Percentiles rank a stretch among this genome's conserved stretches.
These are phyloP conservation scores for Pseudocercospora crystallina DNA, from an alignment of 2,329 filamentous ascomycete species.

Conservation along the genomic window DNA sequence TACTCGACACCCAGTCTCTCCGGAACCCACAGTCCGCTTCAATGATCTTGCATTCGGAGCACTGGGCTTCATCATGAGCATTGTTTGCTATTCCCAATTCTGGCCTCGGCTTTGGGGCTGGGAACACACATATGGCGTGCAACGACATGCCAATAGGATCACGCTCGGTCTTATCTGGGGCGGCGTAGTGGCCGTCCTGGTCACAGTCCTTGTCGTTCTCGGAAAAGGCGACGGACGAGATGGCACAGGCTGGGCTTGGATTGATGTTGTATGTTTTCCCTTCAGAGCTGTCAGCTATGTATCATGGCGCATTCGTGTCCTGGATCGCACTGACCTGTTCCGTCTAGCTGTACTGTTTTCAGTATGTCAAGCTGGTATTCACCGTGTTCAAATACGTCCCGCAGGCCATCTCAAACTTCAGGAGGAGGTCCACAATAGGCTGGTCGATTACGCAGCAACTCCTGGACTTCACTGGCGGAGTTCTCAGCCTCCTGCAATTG, in stretches of 20 bases:
- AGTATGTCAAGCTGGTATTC: conserved; percentile 84
- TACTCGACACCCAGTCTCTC: conserved; percentile 67
- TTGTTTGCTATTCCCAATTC: conserved; percentile 76
- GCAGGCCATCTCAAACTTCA: conserved; percentile 79
- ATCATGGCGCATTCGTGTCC: not conserved
- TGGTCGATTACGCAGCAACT: conserved; percentile 86
- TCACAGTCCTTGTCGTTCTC: conserved; percentile 50
- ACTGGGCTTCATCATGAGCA: conserved; percentile 73
- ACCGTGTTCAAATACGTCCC: conserved; percentile 93
- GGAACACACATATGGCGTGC: conserved; percentile 49
- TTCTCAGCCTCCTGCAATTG: conserved; percentile 79
- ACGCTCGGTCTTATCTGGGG: conserved; percentile 71
- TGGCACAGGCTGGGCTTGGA: conserved; percentile 59
- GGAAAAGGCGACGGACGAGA: conserved; percentile 48
- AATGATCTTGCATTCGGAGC: conserved; percentile 89
- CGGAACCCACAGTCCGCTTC: conserved; percentile 78
- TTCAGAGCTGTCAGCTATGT: not conserved
- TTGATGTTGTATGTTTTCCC: conserved; percentile 56
- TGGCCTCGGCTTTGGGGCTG: conserved; percentile 74
- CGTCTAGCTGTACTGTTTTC: conserved; percentile 63
- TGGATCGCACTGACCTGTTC: not conserved
- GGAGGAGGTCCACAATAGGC: conserved; percentile 78
- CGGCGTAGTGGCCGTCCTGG: conserved; percentile 57
- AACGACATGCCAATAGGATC: conserved; percentile 57
- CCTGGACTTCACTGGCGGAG: conserved; percentile 76